These are phyloP conservation scores for Ceratocystis destructans DNA, from an alignment of 2,329 filamentous ascomycete species.

Conservation along the genomic window DNA sequence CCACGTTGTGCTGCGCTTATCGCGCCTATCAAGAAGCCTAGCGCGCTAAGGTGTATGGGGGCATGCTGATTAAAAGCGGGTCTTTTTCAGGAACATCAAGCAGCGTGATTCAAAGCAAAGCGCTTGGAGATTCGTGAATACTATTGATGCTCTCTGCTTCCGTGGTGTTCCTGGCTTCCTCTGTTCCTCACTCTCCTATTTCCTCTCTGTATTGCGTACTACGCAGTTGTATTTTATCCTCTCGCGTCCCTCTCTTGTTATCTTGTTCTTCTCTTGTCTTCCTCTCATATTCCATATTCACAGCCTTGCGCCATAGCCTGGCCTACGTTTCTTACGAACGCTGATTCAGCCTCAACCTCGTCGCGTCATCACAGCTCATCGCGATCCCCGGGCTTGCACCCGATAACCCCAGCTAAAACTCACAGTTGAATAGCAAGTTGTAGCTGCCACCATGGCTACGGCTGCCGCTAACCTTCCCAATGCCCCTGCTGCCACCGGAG, in stretches of 20 bases:
- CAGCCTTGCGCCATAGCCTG: slow-evolving; percentile 11
- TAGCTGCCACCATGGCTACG: slow-evolving; percentile 7
- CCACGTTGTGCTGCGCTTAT: background rate
- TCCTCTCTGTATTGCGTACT: background rate
- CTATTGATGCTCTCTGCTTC: background rate
- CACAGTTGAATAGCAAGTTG: background rate
- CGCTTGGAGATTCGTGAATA: background rate
- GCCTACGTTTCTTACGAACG: background rate
- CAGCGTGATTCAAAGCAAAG: background rate
- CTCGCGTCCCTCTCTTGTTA: background rate
- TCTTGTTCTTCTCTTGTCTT: background rate
- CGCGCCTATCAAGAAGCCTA: background rate
- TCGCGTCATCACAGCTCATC: background rate
- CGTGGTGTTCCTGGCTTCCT: too few species aligned
- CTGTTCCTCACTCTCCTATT: too few species aligned
- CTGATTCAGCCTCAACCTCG: background rate
- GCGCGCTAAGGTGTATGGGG: background rate
- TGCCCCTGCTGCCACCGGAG: background rate
- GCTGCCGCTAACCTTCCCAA: slow-evolving; percentile 1
- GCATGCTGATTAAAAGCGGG: background rate
- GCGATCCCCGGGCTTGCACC: background rate
- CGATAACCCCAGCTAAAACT: background rate
- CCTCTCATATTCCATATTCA: background rate
- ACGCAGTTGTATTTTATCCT: background rate
- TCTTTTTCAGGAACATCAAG: background rate